phyloP scores from a whole-genome alignment of 345 rosid species.

The Rhodomyrtus tomentosa region DNA sequence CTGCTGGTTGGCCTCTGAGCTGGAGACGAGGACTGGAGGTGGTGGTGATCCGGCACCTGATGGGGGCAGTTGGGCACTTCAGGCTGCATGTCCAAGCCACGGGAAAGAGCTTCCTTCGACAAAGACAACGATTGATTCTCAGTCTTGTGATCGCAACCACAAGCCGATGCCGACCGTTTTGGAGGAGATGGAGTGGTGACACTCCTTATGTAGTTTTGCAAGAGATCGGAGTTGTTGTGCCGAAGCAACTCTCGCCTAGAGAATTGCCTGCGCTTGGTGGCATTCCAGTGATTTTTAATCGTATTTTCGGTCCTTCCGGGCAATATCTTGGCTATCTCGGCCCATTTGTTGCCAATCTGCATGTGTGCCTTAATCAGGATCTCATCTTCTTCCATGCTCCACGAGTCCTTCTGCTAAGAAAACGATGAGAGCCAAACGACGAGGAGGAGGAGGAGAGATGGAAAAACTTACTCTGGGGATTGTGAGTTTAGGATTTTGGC shows the following conservation, averaged over 20 bases:
- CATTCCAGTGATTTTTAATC: slow-evolving; percentile 1
- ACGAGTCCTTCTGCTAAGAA: background rate
- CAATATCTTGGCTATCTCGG: background rate
- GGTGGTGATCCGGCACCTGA: background rate
- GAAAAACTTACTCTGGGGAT: background rate
- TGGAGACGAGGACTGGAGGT: background rate
- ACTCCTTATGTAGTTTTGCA: background rate
- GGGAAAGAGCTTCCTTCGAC: background rate
- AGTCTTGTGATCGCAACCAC: background rate
- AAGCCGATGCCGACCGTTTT: background rate
- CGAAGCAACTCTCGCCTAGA: background rate
- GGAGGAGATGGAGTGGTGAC: background rate
- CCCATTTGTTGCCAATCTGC: slow-evolving; percentile 1
- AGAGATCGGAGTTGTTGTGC: background rate
- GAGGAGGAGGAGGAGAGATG: background rate
- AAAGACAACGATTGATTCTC: background rate
- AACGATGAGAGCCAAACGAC: background rate
- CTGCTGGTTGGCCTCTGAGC: background rate
- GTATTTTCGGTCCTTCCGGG: slow-evolving; percentile 2
- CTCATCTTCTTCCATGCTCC: background rate
- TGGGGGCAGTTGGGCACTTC: background rate
- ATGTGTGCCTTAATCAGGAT: background rate
- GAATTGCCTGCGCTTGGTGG: background rate
- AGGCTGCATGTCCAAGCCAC: background rate
- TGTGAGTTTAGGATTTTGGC: background rate